These are phyloP conservation scores for Thuja plicata DNA, from an alignment of 83 land plant species.

Conservation along the genomic window DNA sequence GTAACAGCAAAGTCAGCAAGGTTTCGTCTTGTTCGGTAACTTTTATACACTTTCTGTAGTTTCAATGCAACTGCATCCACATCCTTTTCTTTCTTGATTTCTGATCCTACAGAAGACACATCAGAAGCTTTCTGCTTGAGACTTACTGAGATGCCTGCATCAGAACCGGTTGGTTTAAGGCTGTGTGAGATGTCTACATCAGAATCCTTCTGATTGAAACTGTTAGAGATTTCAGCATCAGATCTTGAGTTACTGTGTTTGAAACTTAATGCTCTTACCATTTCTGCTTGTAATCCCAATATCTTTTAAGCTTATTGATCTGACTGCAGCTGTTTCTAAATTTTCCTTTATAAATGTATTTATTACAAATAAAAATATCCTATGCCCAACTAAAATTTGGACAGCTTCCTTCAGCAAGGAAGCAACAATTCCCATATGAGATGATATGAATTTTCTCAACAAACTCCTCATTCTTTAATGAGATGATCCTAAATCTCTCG, in stretches of 20 bases:
- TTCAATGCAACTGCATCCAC: conserved; percentile 51
- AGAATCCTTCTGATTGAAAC: not conserved
- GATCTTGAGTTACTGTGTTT: not conserved
- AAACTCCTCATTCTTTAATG: not conserved
- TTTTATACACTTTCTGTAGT: conserved; percentile 68
- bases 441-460: not conserved
- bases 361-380: not conserved
- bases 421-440: not conserved
- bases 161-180: not conserved
- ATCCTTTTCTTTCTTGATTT: not conserved
- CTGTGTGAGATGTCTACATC: not conserved
- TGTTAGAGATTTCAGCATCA: not conserved
- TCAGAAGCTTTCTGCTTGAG: not conserved
- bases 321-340: not conserved
- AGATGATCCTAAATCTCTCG: not conserved
- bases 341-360: not conserved
- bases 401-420: not conserved
- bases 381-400: not conserved
- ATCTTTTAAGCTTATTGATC: not conserved
- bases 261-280: not conserved
- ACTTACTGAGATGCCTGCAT: not conserved
- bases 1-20: conserved; percentile 71
- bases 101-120: not conserved
- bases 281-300: not conserved
- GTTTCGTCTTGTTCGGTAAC: conserved; percentile 64